phyloP scores from a whole-genome alignment of 768 basidiomycete species.

The Coprinopsis sp. region DNA sequence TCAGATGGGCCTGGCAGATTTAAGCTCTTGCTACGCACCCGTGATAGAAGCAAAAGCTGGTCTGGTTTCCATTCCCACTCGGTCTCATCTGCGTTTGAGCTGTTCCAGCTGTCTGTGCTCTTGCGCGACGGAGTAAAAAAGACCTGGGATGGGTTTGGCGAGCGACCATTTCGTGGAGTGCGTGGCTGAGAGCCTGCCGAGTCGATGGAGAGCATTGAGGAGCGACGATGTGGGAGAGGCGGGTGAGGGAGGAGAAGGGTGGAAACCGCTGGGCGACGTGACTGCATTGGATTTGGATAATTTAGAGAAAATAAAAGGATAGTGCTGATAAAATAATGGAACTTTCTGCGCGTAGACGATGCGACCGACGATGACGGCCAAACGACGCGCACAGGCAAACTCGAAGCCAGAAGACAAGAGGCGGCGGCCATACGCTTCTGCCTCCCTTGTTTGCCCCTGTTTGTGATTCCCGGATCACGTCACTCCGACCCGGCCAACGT shows the following conservation, averaged over 20 bases:
- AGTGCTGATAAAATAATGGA: conserved; percentile 10
- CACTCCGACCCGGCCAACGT: conserved; percentile 2
- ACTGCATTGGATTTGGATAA: conserved; percentile 40
- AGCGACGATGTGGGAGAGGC: conserved; percentile 44
- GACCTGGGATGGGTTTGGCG: conserved; percentile 49
- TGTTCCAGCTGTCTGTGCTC: conserved; percentile 83
- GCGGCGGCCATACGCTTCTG: too few relatives aligned
- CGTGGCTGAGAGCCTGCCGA: conserved; percentile 41
- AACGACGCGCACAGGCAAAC: conserved; percentile 13
- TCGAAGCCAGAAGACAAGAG: conserved; percentile 6
- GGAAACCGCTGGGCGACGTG: conserved; percentile 47
- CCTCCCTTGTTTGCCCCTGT: too few relatives aligned
- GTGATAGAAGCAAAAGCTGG: conserved; percentile 59
- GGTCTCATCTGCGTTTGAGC: conserved; percentile 65
- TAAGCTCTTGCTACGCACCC: conserved; percentile 40
- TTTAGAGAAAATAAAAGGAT: conserved; percentile 25
- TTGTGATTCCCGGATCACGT: too few relatives aligned
- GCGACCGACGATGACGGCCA: conserved; percentile 7
- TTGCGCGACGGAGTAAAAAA: conserved; percentile 44
- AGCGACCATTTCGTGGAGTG: conserved; percentile 56
- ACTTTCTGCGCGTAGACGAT: conserved; percentile 11
- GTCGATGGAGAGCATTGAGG: conserved; percentile 44
- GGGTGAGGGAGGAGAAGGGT: conserved; percentile 64
- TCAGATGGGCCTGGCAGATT: conserved; percentile 11
- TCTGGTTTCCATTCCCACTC: conserved; percentile 74